Percentiles rank a stretch among this genome's conserved stretches.
Conservation (phyloP, 2,329 filamentous ascomycete genomes). For the Neophaeococcomyces mojaviensis region DNA sequence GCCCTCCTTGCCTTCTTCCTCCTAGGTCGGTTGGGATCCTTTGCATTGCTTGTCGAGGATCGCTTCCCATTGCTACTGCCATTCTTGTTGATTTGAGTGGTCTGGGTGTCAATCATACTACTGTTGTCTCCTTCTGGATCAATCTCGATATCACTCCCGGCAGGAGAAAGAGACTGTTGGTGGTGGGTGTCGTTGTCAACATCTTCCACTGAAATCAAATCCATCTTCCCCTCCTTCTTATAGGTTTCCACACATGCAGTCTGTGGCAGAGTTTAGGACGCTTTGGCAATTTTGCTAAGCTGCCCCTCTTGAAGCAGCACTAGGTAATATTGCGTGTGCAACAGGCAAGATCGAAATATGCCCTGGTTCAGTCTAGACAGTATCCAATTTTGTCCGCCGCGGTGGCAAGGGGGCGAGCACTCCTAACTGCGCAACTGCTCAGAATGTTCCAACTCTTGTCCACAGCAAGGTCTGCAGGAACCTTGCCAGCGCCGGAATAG, state of each 20-base stretch:
- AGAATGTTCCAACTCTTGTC: not conserved
- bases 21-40: conserved; percentile 81
- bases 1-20: conserved; percentile 94
- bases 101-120: conserved; percentile 3
- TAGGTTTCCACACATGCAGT: conserved; percentile 1
- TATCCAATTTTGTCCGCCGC: not conserved
- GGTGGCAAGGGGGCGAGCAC: not conserved
- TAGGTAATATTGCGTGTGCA: conserved; percentile 4
- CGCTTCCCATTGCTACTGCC: not conserved
- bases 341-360: conserved; percentile 2
- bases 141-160: conserved; percentile 32
- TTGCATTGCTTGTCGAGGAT: conserved; percentile 47
- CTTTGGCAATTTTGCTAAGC: no score
- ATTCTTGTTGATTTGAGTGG: not conserved
- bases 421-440: not conserved
- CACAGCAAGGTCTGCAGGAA: not conserved
- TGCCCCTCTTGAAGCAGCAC: not conserved
- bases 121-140: conserved; percentile 23
- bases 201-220: conserved; percentile 11
- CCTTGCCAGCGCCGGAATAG: not conserved
- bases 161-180: conserved; percentile 28
- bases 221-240: conserved; percentile 3
- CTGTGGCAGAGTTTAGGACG: no score
- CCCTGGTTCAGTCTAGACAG: conserved; percentile 1
- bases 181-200: conserved; percentile 2